These are phyloP conservation scores for Globisporangium megalacanthum DNA, from an alignment of 352 stramenopile genomes.

Conservation along the genomic window DNA sequence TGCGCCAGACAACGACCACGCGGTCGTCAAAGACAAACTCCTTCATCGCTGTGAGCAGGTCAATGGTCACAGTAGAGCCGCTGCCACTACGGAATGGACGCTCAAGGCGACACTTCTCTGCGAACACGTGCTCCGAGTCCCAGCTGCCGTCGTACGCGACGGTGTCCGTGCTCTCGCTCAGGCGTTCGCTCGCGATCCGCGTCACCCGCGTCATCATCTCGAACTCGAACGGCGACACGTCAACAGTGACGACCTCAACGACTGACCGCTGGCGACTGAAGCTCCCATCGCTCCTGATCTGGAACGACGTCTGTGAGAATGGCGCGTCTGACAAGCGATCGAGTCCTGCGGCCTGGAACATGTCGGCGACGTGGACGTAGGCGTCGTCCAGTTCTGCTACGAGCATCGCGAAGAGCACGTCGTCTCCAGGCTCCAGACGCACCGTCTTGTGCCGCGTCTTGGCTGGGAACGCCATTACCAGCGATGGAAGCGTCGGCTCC, in stretches of 20 bases:
- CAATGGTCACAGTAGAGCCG: background rate
- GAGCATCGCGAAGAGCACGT: constrained; percentile 11
- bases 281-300: background rate
- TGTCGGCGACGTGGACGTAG: constrained; percentile 4
- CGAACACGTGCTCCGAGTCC: background rate
- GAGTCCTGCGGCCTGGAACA: background rate
- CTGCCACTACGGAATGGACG: background rate
- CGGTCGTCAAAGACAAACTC: background rate
- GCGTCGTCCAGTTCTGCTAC: constrained; percentile 7
- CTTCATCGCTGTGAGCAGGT: constrained; percentile 4
- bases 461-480: background rate
- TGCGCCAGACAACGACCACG: constrained; percentile 6
- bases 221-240: constrained; percentile 1
- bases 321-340: background rate
- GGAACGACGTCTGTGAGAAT: background rate
- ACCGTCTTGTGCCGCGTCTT: background rate
- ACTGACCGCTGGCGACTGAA: background rate
- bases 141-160: constrained; percentile 4
- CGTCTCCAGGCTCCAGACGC: constrained; percentile 7
- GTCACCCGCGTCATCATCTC: background rate
- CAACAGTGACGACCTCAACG: background rate
- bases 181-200: background rate
- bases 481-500: background rate
- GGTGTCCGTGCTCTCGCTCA: background rate
- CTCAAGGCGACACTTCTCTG: constrained; percentile 5